These are phyloP conservation scores for Annulohypoxylon bovei DNA, from an alignment of 495 filamentous ascomycete genomes.

Conservation along the genomic window DNA sequence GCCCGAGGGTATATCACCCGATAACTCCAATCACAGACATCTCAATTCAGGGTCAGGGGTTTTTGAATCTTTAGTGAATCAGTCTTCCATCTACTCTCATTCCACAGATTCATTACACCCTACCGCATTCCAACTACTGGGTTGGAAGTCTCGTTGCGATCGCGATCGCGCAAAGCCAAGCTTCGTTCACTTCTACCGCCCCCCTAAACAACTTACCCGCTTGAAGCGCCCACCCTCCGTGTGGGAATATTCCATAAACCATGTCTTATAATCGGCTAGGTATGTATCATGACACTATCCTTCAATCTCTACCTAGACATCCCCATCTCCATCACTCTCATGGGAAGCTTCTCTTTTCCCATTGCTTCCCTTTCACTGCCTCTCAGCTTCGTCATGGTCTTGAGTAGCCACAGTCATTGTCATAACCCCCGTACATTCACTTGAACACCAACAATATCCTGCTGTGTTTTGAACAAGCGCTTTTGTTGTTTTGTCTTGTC, in stretches of 20 bases:
- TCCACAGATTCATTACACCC: slow-evolving; percentile 15
- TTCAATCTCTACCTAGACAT: not conserved
- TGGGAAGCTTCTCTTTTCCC: slow-evolving; percentile 1
- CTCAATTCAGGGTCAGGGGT: slow-evolving; percentile 31
- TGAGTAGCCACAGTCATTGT: slow-evolving; percentile 29
- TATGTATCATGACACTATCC: slow-evolving; percentile 55
- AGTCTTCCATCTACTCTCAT: slow-evolving; percentile 10
- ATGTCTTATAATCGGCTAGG: slow-evolving; percentile 79
- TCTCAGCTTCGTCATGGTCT: slow-evolving; percentile 24
- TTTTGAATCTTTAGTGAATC: slow-evolving; percentile 15
- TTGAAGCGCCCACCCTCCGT: slow-evolving; percentile 33
- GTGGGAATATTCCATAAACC: slow-evolving; percentile 44
- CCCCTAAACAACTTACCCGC: slow-evolving; percentile 30
- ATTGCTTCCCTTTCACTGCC: slow-evolving; percentile 27
- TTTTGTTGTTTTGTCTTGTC: slow-evolving; percentile 18
- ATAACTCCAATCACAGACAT: slow-evolving; percentile 23
- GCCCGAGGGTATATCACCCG: slow-evolving; percentile 11
- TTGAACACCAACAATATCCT: slow-evolving; percentile 18
- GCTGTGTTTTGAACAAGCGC: slow-evolving; percentile 17
- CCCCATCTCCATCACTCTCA: slow-evolving; percentile 26
- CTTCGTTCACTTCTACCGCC: slow-evolving; percentile 20
- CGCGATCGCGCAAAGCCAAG: slow-evolving; percentile 25
- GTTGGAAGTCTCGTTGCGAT: slow-evolving; percentile 27
- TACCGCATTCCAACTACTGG: slow-evolving; percentile 20
- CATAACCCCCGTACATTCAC: slow-evolving; percentile 14